These are phyloP conservation scores for Puccinia triticina DNA, from an alignment of 1,284 basidiomycete species.

Conservation along the genomic window DNA sequence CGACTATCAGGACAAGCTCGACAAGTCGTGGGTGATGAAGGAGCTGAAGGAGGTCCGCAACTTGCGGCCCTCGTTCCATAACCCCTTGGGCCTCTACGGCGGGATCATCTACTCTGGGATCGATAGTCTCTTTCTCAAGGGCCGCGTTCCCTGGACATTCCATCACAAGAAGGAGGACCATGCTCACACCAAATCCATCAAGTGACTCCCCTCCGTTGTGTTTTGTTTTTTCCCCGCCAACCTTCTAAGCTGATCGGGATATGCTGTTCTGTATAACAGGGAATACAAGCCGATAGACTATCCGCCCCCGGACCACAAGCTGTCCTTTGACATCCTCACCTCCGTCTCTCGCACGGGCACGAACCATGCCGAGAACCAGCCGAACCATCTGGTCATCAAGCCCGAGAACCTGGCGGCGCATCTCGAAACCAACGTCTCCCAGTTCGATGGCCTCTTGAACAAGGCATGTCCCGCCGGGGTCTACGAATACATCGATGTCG, in stretches of 20 bases:
- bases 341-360: slow-evolving; percentile 89
- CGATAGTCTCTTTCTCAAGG: slow-evolving; percentile 82
- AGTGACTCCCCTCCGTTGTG: slow-evolving; percentile 56
- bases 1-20: slow-evolving; percentile 73
- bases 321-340: slow-evolving; percentile 92
- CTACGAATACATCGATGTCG: slow-evolving; percentile 81
- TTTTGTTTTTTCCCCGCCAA: too few species aligned
- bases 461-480: slow-evolving; percentile 93
- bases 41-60: slow-evolving; percentile 93
- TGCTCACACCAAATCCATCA: slow-evolving; percentile 71
- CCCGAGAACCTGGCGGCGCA: slow-evolving; percentile 68
- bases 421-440: slow-evolving; percentile 73
- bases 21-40: slow-evolving; percentile 80
- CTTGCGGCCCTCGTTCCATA: slow-evolving; percentile 87
- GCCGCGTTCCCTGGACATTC: slow-evolving; percentile 91
- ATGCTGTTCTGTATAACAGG: slow-evolving; percentile 57
- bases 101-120: slow-evolving; percentile 88
- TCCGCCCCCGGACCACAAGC: slow-evolving; percentile 82
- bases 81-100: slow-evolving; percentile 79
- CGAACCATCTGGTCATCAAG: slow-evolving; percentile 73
- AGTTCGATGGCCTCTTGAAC: slow-evolving; percentile 84
- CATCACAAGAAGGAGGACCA: slow-evolving; percentile 72
- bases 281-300: slow-evolving; percentile 82
- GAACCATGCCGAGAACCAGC: slow-evolving; percentile 95
- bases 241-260: neutral